phyloP scores from a whole-genome alignment of 2,329 filamentous ascomycete species.

The Botryosphaeria agaves region DNA sequence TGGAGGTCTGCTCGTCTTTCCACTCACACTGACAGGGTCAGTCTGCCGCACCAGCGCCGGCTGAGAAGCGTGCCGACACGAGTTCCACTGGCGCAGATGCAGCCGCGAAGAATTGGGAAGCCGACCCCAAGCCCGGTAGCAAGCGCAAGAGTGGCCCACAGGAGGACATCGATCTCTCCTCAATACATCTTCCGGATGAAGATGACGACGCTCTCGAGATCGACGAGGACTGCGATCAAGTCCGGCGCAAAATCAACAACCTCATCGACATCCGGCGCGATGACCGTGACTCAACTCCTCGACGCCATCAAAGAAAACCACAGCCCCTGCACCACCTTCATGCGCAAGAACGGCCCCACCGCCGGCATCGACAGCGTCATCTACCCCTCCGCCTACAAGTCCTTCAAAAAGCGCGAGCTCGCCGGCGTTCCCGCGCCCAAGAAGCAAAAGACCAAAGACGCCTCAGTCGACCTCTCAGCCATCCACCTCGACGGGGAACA shows the following conservation, averaged over 20 bases:
- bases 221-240: conserved; percentile 10
- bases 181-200: too few species aligned
- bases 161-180: too few species aligned
- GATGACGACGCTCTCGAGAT: too few species aligned
- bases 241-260: conserved; percentile 23
- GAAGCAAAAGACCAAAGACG: too few species aligned
- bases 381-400: conserved; percentile 14
- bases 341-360: conserved; percentile 27
- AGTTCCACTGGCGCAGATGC: too few species aligned
- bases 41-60: too few species aligned
- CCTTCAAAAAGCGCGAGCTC: conserved; percentile 35
- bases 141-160: too few species aligned
- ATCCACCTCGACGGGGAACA: conserved; percentile 32
- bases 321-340: conserved; percentile 27
- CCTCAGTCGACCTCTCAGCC: conserved; percentile 22
- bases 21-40: too few species aligned
- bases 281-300: conserved; percentile 27
- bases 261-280: conserved; percentile 26
- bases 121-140: too few species aligned
- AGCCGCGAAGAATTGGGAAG: too few species aligned
- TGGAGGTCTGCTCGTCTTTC: too few species aligned
- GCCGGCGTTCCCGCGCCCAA: conserved; percentile 24
- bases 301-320: conserved; percentile 17
- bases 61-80: too few species aligned
- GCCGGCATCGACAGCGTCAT: conserved; percentile 14